Percentiles rank a stretch among this genome's conserved stretches.
Conservation (phyloP, 257 asterid genomes). For the Oldenlandia corymbosa region DNA sequence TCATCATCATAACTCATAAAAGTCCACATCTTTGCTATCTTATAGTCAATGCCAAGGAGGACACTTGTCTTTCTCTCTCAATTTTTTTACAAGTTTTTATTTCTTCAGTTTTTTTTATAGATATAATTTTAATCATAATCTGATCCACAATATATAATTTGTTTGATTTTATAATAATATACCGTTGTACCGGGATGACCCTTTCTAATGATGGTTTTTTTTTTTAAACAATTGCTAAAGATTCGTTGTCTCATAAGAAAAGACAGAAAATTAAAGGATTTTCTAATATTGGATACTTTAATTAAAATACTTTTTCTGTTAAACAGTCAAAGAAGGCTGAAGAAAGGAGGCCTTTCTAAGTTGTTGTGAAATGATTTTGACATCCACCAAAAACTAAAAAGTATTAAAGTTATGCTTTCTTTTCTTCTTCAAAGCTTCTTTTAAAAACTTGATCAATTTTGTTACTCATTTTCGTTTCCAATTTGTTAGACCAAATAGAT, state of each 20-base stretch:
- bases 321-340: constrained; percentile 15
- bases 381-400: constrained; percentile 4
- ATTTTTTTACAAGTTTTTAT: constrained; percentile 21
- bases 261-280: constrained; percentile 37
- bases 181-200: no score
- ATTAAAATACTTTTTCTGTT: constrained; percentile 4
- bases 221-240: constrained; percentile 29
- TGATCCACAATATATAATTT: constrained; percentile 23
- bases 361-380: constrained; percentile 9
- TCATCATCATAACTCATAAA: no score
- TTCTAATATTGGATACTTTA: constrained; percentile 7
- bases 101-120: not conserved
- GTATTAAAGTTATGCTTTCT: not conserved
- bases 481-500: no score
- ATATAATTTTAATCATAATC: constrained; percentile 9
- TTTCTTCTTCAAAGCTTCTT: not conserved
- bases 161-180: no score
- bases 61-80: constrained; percentile 37
- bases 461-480: not conserved
- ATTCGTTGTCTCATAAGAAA: constrained; percentile 44
- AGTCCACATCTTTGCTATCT: constrained; percentile 23
- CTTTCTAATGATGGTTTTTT: constrained; percentile 17
- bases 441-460: not conserved
- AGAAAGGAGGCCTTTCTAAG: not conserved
- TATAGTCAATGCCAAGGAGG: constrained; percentile 44